Base-by-base conservation (phyloP, 495 filamentous ascomycete species). In the Astrothelium macrocarpum region DNA sequence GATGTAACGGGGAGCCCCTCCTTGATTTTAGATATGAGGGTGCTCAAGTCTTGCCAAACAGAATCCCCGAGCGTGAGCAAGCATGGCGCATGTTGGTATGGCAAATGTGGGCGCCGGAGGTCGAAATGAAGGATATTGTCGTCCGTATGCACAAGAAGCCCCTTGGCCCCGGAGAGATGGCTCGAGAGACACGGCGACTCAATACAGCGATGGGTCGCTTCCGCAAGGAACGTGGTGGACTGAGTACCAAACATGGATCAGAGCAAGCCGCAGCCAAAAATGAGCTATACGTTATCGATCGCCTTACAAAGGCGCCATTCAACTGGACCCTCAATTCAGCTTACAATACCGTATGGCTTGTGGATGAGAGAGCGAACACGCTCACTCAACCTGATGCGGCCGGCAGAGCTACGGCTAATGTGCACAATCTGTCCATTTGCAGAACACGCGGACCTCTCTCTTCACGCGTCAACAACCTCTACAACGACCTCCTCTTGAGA, bases 281-380 rank as follows among this genome's bases (percentile, higher is more conserved):
- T 20, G 49, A 56, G 49, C 5, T 56, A 11, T 28, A 11, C 49
- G 25, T 56, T 16, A 29, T 29, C 4, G 20, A 26, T 10, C 49
- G 49, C 25, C 20, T 56, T 25, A 56, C 9, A 4, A 56, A 11
- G 5, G 7, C 12, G 5, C 49, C 49, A 29, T 56, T 28, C 25
- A 20, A 56, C 49, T 56, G 49, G 49, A 16, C 5, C 7, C 29
- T 56, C 23, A 56, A 56, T 20, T 4, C 16, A 29, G 49, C 49
- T 9, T 56, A 56, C 16, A 56, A 56, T 56, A 56, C 49, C 10
- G 25, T 56, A 26, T 56, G 49, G 49, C 3, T 56, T 56, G 49
- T 56, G 2, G 49, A 56, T 16, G 23, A 56, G 25, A 25, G 10
- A 16, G 49, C 49, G 7, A 16, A 16, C 23, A 56, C 49, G 9